Evolutionary conservation across 1,139 yeast genomes (phyloP).

Genomic region (Pneumocystis wakefieldiae): DNA sequence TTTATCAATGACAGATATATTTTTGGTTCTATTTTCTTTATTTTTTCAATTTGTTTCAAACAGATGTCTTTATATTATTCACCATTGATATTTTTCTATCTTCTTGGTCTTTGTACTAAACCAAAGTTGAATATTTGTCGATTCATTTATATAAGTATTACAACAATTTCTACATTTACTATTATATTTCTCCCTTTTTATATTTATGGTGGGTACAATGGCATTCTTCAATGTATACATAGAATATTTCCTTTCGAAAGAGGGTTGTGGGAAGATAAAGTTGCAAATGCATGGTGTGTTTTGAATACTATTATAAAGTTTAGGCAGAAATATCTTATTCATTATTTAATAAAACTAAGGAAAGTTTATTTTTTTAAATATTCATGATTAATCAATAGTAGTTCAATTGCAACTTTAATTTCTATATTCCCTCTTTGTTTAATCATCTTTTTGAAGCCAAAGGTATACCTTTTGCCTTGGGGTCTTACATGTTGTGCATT

Average conservation of each 20-base stretch:
- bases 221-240: slow-evolving; percentile 28
- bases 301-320: slow-evolving; percentile 65
- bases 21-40: slow-evolving; percentile 66
- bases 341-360: slow-evolving; percentile 41
- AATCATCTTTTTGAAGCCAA: slow-evolving; percentile 37
- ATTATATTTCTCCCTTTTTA: slow-evolving; percentile 50
- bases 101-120: slow-evolving; percentile 37
- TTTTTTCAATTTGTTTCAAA: slow-evolving; percentile 65
- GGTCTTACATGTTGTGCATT: slow-evolving; percentile 73
- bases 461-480: slow-evolving; percentile 43
- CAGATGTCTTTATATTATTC: slow-evolving; percentile 94
- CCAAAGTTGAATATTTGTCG: slow-evolving; percentile 19
- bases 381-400: slow-evolving; percentile 15
- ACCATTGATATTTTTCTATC: slow-evolving; percentile 69
- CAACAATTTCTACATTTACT: slow-evolving; percentile 44
- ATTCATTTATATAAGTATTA: slow-evolving; percentile 34
- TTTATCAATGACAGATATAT: slow-evolving; percentile 48
- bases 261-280: slow-evolving; percentile 96
- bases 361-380: neutral
- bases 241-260: slow-evolving; percentile 85
- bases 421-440: slow-evolving; percentile 56
- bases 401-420: slow-evolving; percentile 47
- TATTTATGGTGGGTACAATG: slow-evolving; percentile 20
- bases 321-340: slow-evolving; percentile 37
- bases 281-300: slow-evolving; percentile 94